Percentiles rank a stretch among this genome's conserved stretches.
Conservation (phyloP, 2,329 filamentous ascomycete species). For the Exophiala spinifera region DNA sequence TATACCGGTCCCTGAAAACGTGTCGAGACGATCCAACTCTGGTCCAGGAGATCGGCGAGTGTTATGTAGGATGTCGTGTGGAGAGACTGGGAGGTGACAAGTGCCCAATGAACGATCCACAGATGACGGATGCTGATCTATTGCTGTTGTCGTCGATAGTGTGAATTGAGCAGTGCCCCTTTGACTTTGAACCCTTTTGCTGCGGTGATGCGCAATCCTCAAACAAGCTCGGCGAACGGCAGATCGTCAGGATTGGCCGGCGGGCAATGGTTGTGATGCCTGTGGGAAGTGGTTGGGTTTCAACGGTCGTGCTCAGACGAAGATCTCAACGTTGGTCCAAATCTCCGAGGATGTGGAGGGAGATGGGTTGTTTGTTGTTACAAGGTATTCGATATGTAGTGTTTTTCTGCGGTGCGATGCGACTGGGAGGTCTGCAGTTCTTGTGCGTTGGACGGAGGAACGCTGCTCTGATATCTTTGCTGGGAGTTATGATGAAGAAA, state of each 20-base stretch:
- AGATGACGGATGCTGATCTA: conserved; percentile 23
- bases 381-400: too few species aligned
- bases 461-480: conserved; percentile 5
- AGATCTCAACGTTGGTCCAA: not conserved
- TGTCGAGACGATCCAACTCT: conserved; percentile 17
- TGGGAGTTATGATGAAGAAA: conserved; percentile 11
- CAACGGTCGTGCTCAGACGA: conserved; percentile 10
- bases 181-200: conserved; percentile 19
- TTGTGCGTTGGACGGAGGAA: conserved; percentile 14
- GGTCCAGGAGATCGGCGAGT: conserved; percentile 25
- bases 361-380: too few species aligned
- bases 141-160: conserved; percentile 24
- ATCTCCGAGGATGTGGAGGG: not conserved
- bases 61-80: conserved; percentile 27
- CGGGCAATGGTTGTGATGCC: conserved; percentile 8
- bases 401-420: not conserved
- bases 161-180: conserved; percentile 23
- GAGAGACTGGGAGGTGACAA: conserved; percentile 17
- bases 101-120: conserved; percentile 19
- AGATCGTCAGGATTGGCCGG: conserved; percentile 24
- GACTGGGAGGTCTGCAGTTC: not conserved
- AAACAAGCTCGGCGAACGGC: conserved; percentile 27
- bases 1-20: conserved; percentile 14
- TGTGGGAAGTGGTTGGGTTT: not conserved
- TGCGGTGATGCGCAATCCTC: conserved; percentile 15